These are phyloP conservation scores for Talaromyces sp. DNA, from an alignment of 2,329 filamentous ascomycete species.

Conservation along the genomic window DNA sequence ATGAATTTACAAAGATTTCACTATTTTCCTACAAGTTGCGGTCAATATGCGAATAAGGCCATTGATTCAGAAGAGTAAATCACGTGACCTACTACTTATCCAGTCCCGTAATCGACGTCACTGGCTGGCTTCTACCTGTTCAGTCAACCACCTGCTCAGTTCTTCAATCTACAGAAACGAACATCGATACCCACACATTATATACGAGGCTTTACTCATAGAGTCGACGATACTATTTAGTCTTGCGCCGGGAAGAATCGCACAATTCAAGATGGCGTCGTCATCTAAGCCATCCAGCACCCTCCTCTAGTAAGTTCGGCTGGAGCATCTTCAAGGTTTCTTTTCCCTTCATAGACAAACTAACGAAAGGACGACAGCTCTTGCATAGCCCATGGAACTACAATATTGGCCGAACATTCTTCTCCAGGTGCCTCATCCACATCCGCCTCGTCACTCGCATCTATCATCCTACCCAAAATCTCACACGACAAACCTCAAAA, in stretches of 20 bases:
- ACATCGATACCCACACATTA: not conserved
- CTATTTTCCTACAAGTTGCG: too few relatives aligned
- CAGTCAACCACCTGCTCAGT: not conserved
- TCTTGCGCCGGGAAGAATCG: not conserved
- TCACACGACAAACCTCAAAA: constrained; percentile 74
- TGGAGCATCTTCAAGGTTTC: not conserved
- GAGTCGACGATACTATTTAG: not conserved
- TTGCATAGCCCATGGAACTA: constrained; percentile 89
- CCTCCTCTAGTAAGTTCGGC: constrained; percentile 62
- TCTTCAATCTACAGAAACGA: not conserved
- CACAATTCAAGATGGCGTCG: constrained; percentile 53
- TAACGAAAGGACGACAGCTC: constrained; percentile 53
- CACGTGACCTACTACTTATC: not conserved
- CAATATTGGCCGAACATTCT: constrained; percentile 89
- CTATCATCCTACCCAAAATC: constrained; percentile 93
- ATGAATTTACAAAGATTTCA: too few relatives aligned
- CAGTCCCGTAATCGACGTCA: not conserved
- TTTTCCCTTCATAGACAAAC: too few relatives aligned
- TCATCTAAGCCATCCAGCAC: constrained; percentile 63
- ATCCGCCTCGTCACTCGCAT: constrained; percentile 82
- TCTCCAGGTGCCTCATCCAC: constrained; percentile 76
- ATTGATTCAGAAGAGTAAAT: not conserved
- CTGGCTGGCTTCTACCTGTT: not conserved
- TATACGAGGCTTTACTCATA: not conserved
- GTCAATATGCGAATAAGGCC: too few relatives aligned